These are phyloP conservation scores for Suillus fuscotomentosus DNA, from an alignment of 768 basidiomycete genomes.

Conservation along the genomic window DNA sequence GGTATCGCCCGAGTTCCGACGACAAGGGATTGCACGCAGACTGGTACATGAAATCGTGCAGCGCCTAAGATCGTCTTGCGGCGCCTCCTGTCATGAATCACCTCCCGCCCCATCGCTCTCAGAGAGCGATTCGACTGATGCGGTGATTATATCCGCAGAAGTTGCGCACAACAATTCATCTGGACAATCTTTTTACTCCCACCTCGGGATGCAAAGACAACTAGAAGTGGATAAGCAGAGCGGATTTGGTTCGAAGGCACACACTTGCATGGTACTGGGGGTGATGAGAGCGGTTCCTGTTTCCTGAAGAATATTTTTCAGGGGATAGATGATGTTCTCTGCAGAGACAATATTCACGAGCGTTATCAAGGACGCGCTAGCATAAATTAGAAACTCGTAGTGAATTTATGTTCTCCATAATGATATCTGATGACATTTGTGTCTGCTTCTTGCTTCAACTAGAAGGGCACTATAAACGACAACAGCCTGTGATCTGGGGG, in stretches of 20 bases:
- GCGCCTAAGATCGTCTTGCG: slow-evolving; percentile 17
- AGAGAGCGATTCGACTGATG: slow-evolving; percentile 9
- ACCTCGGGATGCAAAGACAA: slow-evolving; percentile 29
- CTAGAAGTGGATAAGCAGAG: slow-evolving; percentile 8
- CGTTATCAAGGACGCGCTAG: background rate
- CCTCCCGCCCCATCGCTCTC: background rate
- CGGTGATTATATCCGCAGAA: slow-evolving; percentile 26
- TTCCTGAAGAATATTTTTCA: background rate
- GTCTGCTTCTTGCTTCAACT: background rate
- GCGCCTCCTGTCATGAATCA: background rate
- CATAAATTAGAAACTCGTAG: background rate
- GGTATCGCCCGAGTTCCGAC: slow-evolving; percentile 25
- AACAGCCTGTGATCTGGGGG: background rate
- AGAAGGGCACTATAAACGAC: background rate
- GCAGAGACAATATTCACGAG: background rate
- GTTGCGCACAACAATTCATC: slow-evolving; percentile 24
- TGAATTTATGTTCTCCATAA: background rate
- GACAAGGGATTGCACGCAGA: slow-evolving; percentile 27
- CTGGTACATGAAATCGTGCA: slow-evolving; percentile 28
- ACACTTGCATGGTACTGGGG: slow-evolving; percentile 24
- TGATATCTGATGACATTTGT: background rate
- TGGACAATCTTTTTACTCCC: slow-evolving; percentile 27
- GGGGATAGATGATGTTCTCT: background rate
- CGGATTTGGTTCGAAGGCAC: slow-evolving; percentile 17
- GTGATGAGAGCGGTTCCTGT: slow-evolving; percentile 13